A percentile compares a stretch with the other conserved stretches of the same genome.
Evolutionary conservation across 164 flowering plant genomes (phyloP).

Genomic region (Chloranthus sessilifolius): DNA sequence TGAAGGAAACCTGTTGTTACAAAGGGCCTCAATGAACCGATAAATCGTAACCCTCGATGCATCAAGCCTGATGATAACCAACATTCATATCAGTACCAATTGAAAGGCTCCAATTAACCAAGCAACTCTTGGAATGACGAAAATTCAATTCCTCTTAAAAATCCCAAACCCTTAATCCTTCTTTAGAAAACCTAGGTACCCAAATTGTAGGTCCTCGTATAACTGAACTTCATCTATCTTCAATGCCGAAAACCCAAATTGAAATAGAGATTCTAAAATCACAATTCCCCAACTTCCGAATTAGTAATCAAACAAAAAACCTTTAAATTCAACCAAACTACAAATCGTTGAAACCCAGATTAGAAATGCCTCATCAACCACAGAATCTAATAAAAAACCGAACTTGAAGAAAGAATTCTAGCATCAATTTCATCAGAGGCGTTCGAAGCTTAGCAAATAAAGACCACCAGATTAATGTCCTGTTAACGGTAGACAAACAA

Average conservation of each 20-base stretch:
- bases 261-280: background rate
- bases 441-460: too few species aligned
- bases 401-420: background rate
- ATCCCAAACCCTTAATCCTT: background rate
- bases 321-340: background rate
- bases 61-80: slow-evolving; percentile 11
- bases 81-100: background rate
- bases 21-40: slow-evolving; percentile 7
- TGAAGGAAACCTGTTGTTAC: slow-evolving; percentile 5
- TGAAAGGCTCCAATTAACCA: too few species aligned
- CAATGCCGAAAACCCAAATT: slow-evolving; percentile 3
- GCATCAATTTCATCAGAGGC: too few species aligned
- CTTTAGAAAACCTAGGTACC: background rate
- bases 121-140: background rate
- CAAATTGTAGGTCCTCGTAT: background rate
- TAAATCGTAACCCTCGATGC: slow-evolving; percentile 12
- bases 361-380: slow-evolving; percentile 9
- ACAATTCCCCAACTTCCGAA: background rate
- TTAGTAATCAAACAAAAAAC: too few species aligned
- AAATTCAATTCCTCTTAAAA: background rate
- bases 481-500: too few species aligned
- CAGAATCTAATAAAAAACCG: background rate
- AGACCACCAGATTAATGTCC: too few species aligned
- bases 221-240: slow-evolving; percentile 3
- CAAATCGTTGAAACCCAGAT: background rate